A percentile compares a stretch with the other conserved stretches of the same genome.
These are phyloP conservation scores for Thalia dealbata DNA, from an alignment of 176 grass and related monocot genomes.

Conservation along the genomic window DNA sequence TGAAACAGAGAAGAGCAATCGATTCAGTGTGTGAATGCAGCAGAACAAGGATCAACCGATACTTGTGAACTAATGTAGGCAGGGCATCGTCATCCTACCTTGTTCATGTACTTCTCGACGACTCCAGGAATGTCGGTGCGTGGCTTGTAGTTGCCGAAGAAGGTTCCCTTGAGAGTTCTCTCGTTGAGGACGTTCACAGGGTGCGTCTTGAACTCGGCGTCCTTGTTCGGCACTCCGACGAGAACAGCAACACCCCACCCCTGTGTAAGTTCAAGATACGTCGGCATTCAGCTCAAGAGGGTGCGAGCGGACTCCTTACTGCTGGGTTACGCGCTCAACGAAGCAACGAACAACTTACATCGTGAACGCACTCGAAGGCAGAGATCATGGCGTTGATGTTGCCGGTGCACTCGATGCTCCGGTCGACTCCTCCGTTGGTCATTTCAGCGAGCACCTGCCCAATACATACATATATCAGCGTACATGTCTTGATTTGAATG, in stretches of 20 bases:
- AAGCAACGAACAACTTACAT: background rate
- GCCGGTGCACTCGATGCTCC: constrained; percentile 12
- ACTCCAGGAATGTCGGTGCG: background rate
- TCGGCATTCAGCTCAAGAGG: too few species aligned
- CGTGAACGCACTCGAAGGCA: constrained; percentile 12
- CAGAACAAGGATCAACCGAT: too few species aligned
- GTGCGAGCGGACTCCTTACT: too few species aligned
- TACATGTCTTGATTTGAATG: too few species aligned
- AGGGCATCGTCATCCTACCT: background rate
- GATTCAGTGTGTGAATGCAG: too few species aligned
- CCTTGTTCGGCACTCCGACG: constrained; percentile 10
- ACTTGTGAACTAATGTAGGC: too few species aligned
- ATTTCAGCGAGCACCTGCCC: constrained; percentile 11
- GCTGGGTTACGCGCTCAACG: too few species aligned
- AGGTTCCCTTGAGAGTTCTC: constrained; percentile 12
- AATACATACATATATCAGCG: too few species aligned
- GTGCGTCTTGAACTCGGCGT: constrained; percentile 4
- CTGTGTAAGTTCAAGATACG: background rate
- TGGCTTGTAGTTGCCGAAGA: constrained; percentile 11
- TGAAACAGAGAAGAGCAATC: too few species aligned
- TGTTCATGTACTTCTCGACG: constrained; percentile 13
- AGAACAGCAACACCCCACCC: constrained; percentile 18
- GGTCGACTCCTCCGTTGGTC: constrained; percentile 11
- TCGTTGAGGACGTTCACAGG: constrained; percentile 1
- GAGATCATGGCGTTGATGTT: constrained; percentile 14